Evolutionary conservation across 2,329 filamentous ascomycete species (phyloP), one percentile per base, ranked within the genome.

Genomic region (Nemania sp.): DNA sequence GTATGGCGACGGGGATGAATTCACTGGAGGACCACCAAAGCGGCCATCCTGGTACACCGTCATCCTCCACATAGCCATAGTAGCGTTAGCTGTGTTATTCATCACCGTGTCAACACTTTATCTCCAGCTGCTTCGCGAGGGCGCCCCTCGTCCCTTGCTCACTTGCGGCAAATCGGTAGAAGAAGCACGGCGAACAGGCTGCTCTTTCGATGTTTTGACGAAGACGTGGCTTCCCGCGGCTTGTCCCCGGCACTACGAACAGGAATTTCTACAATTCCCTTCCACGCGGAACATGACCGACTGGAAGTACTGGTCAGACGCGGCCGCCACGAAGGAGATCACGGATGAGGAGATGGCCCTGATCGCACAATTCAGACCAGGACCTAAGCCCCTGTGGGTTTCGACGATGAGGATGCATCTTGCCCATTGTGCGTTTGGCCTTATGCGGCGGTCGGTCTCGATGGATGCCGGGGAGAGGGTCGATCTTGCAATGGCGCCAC

Each of bases 251-350:
- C 5, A 25, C 20, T 62, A 62, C 25, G 59, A 62, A 21, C 13
- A 58, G 15, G 43, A 62, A 46, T 62, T 62, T 32, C 12, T 58
- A 18, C 25, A 50, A 2, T 54, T 43, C 12, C 55, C 59, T 1
- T 29, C 29, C 5, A 50, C 29, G 13, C 45, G 49, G 17, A 59
- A 62, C 11, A 54, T 58, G 1, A 53, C 43, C 7, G 54, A 57
- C 18, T 62, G 59, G 59, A 46, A 43, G 55, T 62, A 62, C 50
- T 62, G 59, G 59, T 51, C 45, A n/a, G 50, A 62, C 39, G 12
- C 46, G 5, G 46, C 21, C 5, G 34, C 25, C 15, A 39, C 48
- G 3, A 18, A 58, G 43, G 55, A 59, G 45, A 59, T 62, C 43
- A 58, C 54, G 3, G 59, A 62, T 40, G 59, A 62, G 10, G 46